phyloP scores from a whole-genome alignment of 805 yeast species.

The Kuraishia piskuri region DNA sequence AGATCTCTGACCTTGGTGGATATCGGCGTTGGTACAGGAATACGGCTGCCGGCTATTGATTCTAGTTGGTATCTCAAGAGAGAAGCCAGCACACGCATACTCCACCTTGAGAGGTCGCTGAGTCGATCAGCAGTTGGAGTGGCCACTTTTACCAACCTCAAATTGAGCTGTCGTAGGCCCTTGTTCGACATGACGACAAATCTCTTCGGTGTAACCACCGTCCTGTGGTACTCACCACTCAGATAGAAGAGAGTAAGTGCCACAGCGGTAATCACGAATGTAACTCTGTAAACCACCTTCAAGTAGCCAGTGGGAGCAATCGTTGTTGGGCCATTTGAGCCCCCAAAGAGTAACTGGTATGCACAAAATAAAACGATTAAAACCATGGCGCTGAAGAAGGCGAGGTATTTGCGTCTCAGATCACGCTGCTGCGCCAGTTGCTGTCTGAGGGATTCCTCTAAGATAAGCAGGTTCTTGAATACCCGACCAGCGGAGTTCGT shows the following conservation, averaged over 20 bases:
- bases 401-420: conserved; percentile 52
- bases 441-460: conserved; percentile 78
- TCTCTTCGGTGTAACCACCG: conserved; percentile 73
- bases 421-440: conserved; percentile 70
- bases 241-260: conserved; percentile 72
- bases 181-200: conserved; percentile 80
- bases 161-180: conserved; percentile 77
- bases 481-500: conserved; percentile 54
- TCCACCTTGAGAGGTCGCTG: conserved; percentile 4
- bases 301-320: conserved; percentile 20
- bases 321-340: conserved; percentile 9
- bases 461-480: conserved; percentile 69
- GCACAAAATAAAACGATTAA: conserved; percentile 26
- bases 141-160: conserved; percentile 60
- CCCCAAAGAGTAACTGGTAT: conserved; percentile 24
- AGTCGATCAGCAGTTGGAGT: conserved; percentile 7
- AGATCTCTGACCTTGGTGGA: background rate
- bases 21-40: background rate
- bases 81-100: conserved; percentile 4
- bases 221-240: conserved; percentile 83
- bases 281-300: conserved; percentile 38
- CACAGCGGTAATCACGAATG: conserved; percentile 52
- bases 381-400: conserved; percentile 38
- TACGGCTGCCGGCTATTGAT: background rate
- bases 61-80: conserved; percentile 2